phyloP scores from a whole-genome alignment of 1,284 basidiomycete species.

The Trametes pubescens region DNA sequence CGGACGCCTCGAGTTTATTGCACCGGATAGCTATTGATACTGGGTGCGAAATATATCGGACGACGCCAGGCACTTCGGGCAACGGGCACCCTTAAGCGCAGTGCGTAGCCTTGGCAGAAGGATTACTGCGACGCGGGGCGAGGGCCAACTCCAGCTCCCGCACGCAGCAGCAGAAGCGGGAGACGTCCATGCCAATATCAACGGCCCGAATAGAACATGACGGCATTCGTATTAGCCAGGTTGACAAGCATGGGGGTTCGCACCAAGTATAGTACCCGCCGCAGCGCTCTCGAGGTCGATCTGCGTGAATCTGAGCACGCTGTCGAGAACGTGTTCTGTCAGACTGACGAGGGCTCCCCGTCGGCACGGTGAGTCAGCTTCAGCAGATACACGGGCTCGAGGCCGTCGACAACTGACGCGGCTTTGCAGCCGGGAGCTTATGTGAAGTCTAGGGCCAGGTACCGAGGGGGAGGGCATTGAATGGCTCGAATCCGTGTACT shows the following conservation, averaged over 20 bases:
- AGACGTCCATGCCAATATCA: not conserved
- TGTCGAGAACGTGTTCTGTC: not conserved
- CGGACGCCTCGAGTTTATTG: not conserved
- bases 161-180: not conserved
- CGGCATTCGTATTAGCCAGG: conserved; percentile 11
- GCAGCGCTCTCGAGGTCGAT: conserved; percentile 6
- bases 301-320: conserved; percentile 1
- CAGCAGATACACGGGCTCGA: not conserved
- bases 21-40: not conserved
- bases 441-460: conserved; percentile 8
- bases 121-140: not conserved
- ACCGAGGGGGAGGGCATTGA: conserved; percentile 9
- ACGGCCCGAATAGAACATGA: not conserved
- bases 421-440: conserved; percentile 9
- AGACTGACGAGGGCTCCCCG: not conserved
- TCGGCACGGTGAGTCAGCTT: not conserved
- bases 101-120: not conserved
- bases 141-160: not conserved
- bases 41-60: not conserved
- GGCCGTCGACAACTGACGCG: not conserved
- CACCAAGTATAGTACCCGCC: not conserved
- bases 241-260: not conserved
- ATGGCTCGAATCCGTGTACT: not conserved
- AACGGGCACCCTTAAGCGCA: no score
- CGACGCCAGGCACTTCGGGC: not conserved